A percentile compares a stretch with the other conserved stretches of the same genome.
These are phyloP conservation scores for Sporothrix phasma DNA, from an alignment of 2,329 filamentous ascomycete genomes.

Conservation along the genomic window DNA sequence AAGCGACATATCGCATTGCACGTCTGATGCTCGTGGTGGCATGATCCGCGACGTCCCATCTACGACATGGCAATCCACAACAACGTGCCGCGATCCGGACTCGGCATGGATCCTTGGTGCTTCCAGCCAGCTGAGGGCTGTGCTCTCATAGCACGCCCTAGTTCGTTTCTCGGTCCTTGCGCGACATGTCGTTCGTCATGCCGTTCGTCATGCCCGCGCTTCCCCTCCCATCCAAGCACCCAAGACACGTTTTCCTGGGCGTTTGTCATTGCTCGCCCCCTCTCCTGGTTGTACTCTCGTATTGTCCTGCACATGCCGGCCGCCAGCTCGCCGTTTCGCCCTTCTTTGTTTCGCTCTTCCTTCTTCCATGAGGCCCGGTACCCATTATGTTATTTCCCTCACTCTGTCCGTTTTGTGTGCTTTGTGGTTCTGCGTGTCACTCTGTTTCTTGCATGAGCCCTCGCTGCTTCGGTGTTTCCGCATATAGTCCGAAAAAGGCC, in stretches of 20 bases:
- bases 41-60: background rate
- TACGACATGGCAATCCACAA: too few species aligned
- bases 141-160: too few species aligned
- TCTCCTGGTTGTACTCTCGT: too few species aligned
- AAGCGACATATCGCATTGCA: too few species aligned
- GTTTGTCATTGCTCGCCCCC: background rate
- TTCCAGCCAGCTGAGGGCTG: too few species aligned
- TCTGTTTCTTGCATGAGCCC: background rate
- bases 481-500: background rate
- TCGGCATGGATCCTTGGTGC: too few species aligned
- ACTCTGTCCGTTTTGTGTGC: background rate
- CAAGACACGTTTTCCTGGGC: background rate
- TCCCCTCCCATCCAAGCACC: too few species aligned
- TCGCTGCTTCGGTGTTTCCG: constrained; percentile 2
- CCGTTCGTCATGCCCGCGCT: constrained; percentile 1
- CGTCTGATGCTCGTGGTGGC: too few species aligned
- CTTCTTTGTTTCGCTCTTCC: background rate
- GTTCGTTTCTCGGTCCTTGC: too few species aligned
- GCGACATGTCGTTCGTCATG: background rate
- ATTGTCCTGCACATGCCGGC: too few species aligned
- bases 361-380: background rate
- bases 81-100: background rate
- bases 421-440: background rate
- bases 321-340: background rate
- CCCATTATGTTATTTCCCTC: background rate